These are phyloP conservation scores for Pugionium cornutum DNA, from an alignment of 345 rosid genomes.

Conservation along the genomic window DNA sequence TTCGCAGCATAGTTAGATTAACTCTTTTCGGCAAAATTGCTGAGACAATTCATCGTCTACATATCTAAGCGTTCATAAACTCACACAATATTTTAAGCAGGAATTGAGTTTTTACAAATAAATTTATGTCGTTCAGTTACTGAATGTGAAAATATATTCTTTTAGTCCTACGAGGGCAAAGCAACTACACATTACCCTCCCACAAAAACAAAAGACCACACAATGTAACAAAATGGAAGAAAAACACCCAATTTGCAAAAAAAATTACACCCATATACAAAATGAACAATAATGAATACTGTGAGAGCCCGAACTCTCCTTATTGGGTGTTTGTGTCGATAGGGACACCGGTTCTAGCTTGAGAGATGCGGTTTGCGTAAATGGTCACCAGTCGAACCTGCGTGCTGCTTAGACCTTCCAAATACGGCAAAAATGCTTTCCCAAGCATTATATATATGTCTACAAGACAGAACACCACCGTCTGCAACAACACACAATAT, in stretches of 20 bases:
- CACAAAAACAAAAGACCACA: constrained; percentile 13
- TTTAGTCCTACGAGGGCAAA: constrained; percentile 2
- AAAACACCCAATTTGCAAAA: constrained; percentile 24
- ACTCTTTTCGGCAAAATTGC: no score
- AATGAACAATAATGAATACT: constrained; percentile 11
- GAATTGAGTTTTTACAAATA: no score
- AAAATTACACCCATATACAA: constrained; percentile 35
- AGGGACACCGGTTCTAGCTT: constrained; percentile 84
- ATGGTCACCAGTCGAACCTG: constrained; percentile 91
- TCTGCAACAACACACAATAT: constrained; percentile 46
- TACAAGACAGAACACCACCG: constrained; percentile 98
- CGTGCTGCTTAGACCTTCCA: constrained; percentile 90
- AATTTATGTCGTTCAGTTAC: no score
- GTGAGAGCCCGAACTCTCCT: not conserved
- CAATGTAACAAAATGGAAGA: constrained; percentile 15
- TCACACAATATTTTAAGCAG: no score
- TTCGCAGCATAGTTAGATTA: no score
- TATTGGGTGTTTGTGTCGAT: constrained; percentile 44
- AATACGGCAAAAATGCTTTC: constrained; percentile 86
- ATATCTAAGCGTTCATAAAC: no score
- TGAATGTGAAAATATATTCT: no score
- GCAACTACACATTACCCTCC: constrained; percentile 11
- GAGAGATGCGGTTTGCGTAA: constrained; percentile 95
- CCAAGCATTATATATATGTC: constrained; percentile 98
- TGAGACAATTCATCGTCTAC: no score